phyloP scores from a whole-genome alignment of 768 basidiomycete genomes.

The Rhodotorula taiwanensis region DNA sequence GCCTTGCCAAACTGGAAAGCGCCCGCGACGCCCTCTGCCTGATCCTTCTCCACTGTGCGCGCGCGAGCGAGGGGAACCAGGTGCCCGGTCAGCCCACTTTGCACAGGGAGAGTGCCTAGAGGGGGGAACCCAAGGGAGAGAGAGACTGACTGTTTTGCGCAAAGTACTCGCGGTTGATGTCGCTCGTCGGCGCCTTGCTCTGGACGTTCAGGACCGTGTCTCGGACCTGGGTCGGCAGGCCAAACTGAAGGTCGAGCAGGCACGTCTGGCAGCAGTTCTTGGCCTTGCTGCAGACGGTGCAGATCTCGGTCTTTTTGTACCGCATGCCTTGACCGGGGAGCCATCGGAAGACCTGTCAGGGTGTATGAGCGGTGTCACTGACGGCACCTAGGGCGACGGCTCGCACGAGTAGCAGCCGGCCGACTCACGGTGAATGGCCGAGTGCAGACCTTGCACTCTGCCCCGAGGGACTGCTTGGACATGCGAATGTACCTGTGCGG shows the following conservation, averaged over 20 bases:
- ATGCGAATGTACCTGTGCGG: constrained; percentile 95
- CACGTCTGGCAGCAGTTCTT: constrained; percentile 84
- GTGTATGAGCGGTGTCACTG: constrained; percentile 51
- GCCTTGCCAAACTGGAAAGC: constrained; percentile 41
- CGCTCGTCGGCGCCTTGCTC: constrained; percentile 78
- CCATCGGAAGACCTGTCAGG: constrained; percentile 94
- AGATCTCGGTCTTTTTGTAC: constrained; percentile 94
- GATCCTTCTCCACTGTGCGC: constrained; percentile 22
- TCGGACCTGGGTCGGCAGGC: constrained; percentile 89
- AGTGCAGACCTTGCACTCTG: constrained; percentile 94
- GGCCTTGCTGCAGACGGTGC: constrained; percentile 87
- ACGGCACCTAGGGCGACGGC: too few species aligned
- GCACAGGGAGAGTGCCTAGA: too few species aligned
- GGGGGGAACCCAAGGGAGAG: too few species aligned
- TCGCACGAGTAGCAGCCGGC: too few species aligned
- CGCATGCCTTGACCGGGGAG: constrained; percentile 88
- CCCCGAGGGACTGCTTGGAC: constrained; percentile 95
- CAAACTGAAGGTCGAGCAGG: constrained; percentile 90
- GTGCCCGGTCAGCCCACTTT: background rate
- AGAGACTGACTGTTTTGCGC: constrained; percentile 81
- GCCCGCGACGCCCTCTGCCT: constrained; percentile 32
- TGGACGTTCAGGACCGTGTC: constrained; percentile 84
- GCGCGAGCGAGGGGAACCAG: background rate
- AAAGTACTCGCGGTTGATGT: constrained; percentile 92
- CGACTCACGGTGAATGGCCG: constrained; percentile 50